These are phyloP conservation scores for Pleurotus giganteus DNA, from an alignment of 768 basidiomycete genomes.

Conservation along the genomic window DNA sequence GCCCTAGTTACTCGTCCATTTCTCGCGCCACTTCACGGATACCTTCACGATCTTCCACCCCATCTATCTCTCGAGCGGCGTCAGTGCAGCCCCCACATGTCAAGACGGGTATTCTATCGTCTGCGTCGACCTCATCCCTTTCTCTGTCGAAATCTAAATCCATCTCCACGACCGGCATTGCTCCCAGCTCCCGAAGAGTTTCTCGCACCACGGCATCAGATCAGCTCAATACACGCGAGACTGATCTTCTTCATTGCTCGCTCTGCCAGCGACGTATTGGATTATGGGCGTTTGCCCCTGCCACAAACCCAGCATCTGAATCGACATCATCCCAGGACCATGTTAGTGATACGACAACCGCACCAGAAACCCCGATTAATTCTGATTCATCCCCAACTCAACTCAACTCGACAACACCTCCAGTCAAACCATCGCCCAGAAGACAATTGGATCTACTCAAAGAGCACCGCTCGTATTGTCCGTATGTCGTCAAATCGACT, in stretches of 20 bases:
- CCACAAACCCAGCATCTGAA: slow-evolving; percentile 12
- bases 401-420: slow-evolving; percentile 15
- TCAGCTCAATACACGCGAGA: slow-evolving; percentile 35
- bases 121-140: slow-evolving; percentile 17
- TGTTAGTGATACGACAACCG: background rate
- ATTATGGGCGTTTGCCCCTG: slow-evolving; percentile 67
- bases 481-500: slow-evolving; percentile 76
- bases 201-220: slow-evolving; percentile 23
- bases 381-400: slow-evolving; percentile 8
- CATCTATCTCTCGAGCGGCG: slow-evolving; percentile 32
- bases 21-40: slow-evolving; percentile 31
- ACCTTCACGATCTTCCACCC: slow-evolving; percentile 27
- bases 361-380: slow-evolving; percentile 7
- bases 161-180: slow-evolving; percentile 20
- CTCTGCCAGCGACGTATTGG: slow-evolving; percentile 81
- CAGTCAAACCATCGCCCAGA: slow-evolving; percentile 29
- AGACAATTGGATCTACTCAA: slow-evolving; percentile 72
- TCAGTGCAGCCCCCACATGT: slow-evolving; percentile 24
- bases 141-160: slow-evolving; percentile 15
- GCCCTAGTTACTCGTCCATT: slow-evolving; percentile 19
- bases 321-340: background rate
- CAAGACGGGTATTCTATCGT: slow-evolving; percentile 16
- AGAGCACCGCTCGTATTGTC: slow-evolving; percentile 84
- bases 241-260: slow-evolving; percentile 57
- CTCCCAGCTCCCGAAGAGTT: slow-evolving; percentile 15